A percentile compares a stretch with the other conserved stretches of the same genome.
Conservation (phyloP, 2,329 filamentous ascomycete species). For the Neofusicoccum cordaticola region DNA sequence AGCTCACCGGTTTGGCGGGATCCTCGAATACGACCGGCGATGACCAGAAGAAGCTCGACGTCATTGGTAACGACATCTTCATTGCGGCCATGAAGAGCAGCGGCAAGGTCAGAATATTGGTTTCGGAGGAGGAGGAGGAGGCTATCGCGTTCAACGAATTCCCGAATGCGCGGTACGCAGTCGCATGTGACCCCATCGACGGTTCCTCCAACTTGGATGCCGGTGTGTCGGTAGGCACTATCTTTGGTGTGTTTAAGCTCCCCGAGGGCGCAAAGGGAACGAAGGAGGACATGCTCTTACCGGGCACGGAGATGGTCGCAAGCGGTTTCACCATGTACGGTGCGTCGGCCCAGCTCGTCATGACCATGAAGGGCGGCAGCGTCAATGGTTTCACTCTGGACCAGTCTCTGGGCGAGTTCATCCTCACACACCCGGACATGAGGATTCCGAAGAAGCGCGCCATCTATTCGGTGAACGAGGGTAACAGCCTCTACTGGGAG, state of each 20-base stretch:
- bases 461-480: constrained; percentile 99
- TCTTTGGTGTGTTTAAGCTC: constrained; percentile 92
- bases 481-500: constrained; percentile 96
- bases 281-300: constrained; percentile 82
- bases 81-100: constrained; percentile 92
- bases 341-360: constrained; percentile 90
- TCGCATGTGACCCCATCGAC: constrained; percentile 97
- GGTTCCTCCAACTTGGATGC: constrained; percentile 97
- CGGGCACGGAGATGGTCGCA: constrained; percentile 87
- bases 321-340: constrained; percentile 99
- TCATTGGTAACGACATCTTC: constrained; percentile 98
- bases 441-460: constrained; percentile 71
- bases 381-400: constrained; percentile 99
- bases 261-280: constrained; percentile 70
- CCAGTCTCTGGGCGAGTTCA: constrained; percentile 96
- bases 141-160: constrained; percentile 79
- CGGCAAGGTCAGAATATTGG: constrained; percentile 82
- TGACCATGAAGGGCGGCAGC: constrained; percentile 88
- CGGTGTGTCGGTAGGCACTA: constrained; percentile 95
- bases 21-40: constrained; percentile 94
- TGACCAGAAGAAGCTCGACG: constrained; percentile 99
- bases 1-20: constrained; percentile 86
- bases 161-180: constrained; percentile 78
- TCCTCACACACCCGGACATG: constrained; percentile 96
- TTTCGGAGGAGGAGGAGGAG: constrained; percentile 98